phyloP scores from a whole-genome alignment of 1,284 basidiomycete species.

The Cerrena zonata region DNA sequence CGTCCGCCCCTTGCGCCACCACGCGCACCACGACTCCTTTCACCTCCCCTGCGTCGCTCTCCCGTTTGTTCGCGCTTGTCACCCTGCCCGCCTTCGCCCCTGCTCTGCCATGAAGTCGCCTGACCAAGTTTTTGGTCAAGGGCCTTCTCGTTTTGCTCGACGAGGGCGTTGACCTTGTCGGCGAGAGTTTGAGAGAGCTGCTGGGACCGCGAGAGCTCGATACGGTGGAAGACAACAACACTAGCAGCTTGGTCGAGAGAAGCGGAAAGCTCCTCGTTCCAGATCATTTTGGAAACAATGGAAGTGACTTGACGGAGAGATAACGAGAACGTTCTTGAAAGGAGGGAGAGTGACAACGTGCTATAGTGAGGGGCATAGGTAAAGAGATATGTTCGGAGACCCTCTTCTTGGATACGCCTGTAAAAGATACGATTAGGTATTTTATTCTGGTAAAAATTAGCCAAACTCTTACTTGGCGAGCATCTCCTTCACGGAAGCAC shows the following conservation, averaged over 20 bases:
- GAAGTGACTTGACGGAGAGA: slow-evolving; percentile 79
- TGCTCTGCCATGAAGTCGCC: slow-evolving; percentile 60
- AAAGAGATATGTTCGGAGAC: slow-evolving; percentile 93
- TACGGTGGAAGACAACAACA: slow-evolving; percentile 85
- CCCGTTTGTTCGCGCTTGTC: slow-evolving; percentile 75
- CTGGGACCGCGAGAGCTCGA: slow-evolving; percentile 86
- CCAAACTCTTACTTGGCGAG: slow-evolving; percentile 70
- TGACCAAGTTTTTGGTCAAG: slow-evolving; percentile 83
- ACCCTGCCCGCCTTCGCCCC: slow-evolving; percentile 63
- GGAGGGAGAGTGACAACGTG: slow-evolving; percentile 81
- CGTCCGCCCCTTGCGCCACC: slow-evolving; percentile 61
- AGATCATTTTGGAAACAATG: slow-evolving; percentile 97
- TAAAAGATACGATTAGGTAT: neutral
- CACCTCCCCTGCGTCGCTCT: slow-evolving; percentile 67
- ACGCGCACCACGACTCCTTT: slow-evolving; percentile 49
- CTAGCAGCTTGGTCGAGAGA: slow-evolving; percentile 86
- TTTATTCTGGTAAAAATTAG: neutral
- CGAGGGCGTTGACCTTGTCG: slow-evolving; percentile 80
- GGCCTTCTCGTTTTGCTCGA: slow-evolving; percentile 96
- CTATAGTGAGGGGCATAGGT: slow-evolving; percentile 96
- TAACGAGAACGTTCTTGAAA: slow-evolving; percentile 85
- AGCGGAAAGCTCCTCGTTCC: slow-evolving; percentile 92
- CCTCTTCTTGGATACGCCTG: slow-evolving; percentile 96
- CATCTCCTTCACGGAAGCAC: slow-evolving; percentile 87
- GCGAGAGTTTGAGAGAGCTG: slow-evolving; percentile 83